A percentile compares a stretch with the other conserved stretches of the same genome.
Conservation (phyloP, 2,329 filamentous ascomycete species). For the Teratosphaeria nubilosa region DNA sequence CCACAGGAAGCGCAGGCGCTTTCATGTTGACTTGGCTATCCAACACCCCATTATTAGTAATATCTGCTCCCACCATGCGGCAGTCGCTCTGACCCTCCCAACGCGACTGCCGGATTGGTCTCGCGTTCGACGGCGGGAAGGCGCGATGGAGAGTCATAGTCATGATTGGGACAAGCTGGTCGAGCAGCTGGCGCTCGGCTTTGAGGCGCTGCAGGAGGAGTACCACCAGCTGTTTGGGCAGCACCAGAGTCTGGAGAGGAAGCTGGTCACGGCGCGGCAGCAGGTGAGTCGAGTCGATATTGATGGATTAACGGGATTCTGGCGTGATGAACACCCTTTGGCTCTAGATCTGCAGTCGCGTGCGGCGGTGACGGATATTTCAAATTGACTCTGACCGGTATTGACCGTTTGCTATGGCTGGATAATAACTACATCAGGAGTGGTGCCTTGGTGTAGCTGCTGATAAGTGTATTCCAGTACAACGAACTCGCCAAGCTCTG, state of each 20-base stretch:
- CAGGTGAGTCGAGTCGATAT: conserved; percentile 32
- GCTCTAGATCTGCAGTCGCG: conserved; percentile 44
- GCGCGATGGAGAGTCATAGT: not conserved
- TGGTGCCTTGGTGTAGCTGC: not conserved
- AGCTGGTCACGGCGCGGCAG: conserved; percentile 38
- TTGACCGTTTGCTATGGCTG: not conserved
- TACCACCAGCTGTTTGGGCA: conserved; percentile 37
- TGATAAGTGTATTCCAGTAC: conserved; percentile 19
- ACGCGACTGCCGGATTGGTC: not conserved
- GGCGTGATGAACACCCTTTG: conserved; percentile 37
- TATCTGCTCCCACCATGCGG: too few relatives aligned
- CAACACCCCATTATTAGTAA: too few relatives aligned
- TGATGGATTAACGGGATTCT: not conserved
- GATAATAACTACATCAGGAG: too few relatives aligned
- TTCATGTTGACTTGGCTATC: too few relatives aligned
- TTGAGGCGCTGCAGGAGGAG: conserved; percentile 37
- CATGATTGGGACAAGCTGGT: not conserved
- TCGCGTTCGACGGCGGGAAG: not conserved
- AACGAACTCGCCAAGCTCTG: conserved; percentile 24
- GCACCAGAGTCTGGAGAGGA: conserved; percentile 36
- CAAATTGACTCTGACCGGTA: conserved; percentile 32
- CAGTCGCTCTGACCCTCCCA: not conserved
- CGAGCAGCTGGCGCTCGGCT: conserved; percentile 34
- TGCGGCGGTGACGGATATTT: conserved; percentile 36
- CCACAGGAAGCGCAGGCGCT: too few relatives aligned